phyloP scores from a whole-genome alignment of 1,284 basidiomycete species.

The Cryptococcus hybrid region DNA sequence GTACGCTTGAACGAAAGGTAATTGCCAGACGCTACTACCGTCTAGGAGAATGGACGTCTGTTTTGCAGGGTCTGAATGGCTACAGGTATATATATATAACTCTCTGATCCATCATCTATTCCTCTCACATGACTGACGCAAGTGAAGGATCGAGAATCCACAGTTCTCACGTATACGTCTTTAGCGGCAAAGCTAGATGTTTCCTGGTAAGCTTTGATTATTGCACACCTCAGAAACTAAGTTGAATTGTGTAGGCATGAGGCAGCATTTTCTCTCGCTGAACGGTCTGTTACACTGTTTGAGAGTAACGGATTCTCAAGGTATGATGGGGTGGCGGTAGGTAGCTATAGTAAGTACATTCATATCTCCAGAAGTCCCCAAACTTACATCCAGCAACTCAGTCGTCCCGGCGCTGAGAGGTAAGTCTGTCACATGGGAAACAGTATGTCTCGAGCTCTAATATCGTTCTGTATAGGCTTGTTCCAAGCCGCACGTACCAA shows the following conservation, averaged over 20 bases:
- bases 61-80: slow-evolving; percentile 28
- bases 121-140: too few species aligned
- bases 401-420: slow-evolving; percentile 41
- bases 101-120: neutral
- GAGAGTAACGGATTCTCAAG: slow-evolving; percentile 24
- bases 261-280: slow-evolving; percentile 28
- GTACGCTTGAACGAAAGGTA: slow-evolving; percentile 5
- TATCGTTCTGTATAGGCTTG: slow-evolving; percentile 14
- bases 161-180: slow-evolving; percentile 34
- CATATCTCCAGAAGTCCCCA: neutral
- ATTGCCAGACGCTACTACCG: slow-evolving; percentile 32
- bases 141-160: slow-evolving; percentile 27
- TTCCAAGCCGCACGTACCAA: slow-evolving; percentile 35
- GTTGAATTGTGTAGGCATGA: slow-evolving; percentile 19
- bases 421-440: slow-evolving; percentile 1
- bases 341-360: slow-evolving; percentile 28
- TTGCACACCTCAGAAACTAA: neutral
- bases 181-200: slow-evolving; percentile 33
- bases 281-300: slow-evolving; percentile 34
- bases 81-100: slow-evolving; percentile 28
- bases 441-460: neutral
- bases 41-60: slow-evolving; percentile 38
- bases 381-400: slow-evolving; percentile 2
- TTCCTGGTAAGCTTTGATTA: slow-evolving; percentile 20
- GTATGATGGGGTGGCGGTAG: slow-evolving; percentile 23